A percentile compares a stretch with the other conserved stretches of the same genome.
Evolutionary conservation across 371 early-diverging fungal species (phyloP).

Genomic region (Circinella umbellata): DNA sequence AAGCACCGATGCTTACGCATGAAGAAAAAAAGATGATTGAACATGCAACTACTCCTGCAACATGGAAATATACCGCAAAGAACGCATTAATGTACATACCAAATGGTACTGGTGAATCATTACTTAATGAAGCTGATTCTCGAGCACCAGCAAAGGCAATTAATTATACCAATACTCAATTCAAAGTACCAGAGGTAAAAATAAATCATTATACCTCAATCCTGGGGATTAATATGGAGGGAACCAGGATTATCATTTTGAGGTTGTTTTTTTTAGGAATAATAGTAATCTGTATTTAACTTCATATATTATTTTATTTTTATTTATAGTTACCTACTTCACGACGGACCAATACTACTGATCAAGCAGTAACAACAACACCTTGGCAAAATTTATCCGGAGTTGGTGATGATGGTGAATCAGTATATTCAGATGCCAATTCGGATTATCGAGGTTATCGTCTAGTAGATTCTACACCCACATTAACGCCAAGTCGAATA

Average conservation of each 20-base stretch:
- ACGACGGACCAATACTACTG: neutral
- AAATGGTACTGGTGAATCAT: constrained; percentile 45
- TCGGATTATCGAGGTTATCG: constrained; percentile 53
- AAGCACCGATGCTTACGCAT: neutral
- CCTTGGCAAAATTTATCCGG: constrained; percentile 4
- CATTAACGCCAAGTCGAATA: constrained; percentile 58
- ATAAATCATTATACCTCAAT: neutral
- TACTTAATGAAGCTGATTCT: constrained; percentile 38
- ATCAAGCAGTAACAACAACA: neutral
- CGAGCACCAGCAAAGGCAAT: constrained; percentile 62
- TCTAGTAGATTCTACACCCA: constrained; percentile 74
- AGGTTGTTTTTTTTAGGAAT: neutral
- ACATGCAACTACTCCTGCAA: constrained; percentile 32
- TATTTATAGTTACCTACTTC: neutral
- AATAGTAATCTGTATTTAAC: too few species aligned
- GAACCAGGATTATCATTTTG: too few species aligned
- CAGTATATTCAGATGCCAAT: neutral
- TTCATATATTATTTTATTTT: too few species aligned
- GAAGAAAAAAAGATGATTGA: constrained; percentile 24
- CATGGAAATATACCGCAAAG: constrained; percentile 64
- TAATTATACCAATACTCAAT: constrained; percentile 56
- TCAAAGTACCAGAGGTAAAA: constrained; percentile 21
- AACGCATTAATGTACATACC: constrained; percentile 74
- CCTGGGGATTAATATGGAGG: too few species aligned
- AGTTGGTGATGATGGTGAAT: constrained; percentile 9